These are phyloP conservation scores for Boletellus emodensis DNA, from an alignment of 768 basidiomycete genomes.

Conservation along the genomic window DNA sequence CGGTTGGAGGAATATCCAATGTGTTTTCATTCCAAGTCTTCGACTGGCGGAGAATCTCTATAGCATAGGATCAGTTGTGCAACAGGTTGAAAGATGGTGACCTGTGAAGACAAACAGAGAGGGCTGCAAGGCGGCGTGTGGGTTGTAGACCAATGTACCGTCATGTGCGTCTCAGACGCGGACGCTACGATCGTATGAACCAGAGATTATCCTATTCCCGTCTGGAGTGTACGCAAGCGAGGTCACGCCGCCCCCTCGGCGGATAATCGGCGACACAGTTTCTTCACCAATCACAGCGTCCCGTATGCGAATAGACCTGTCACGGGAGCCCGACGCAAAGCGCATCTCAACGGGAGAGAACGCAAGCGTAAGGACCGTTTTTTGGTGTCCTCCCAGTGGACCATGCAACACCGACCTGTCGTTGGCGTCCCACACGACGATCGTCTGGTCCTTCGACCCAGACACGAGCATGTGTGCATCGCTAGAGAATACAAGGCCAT, in stretches of 20 bases:
- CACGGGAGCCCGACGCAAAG: slow-evolving; percentile 32
- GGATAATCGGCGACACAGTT: slow-evolving; percentile 12
- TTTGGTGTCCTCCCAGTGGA: slow-evolving; percentile 23
- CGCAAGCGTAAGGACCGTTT: slow-evolving; percentile 24
- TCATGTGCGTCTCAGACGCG: slow-evolving; percentile 28
- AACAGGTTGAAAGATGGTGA: background rate
- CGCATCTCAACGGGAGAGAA: slow-evolving; percentile 26
- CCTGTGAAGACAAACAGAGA: slow-evolving; percentile 15
- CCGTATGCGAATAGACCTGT: slow-evolving; percentile 28
- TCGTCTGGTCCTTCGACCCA: slow-evolving; percentile 23
- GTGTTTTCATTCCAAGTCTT: no score
- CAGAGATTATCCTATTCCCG: slow-evolving; percentile 26
- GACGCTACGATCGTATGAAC: slow-evolving; percentile 27
- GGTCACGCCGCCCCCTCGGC: slow-evolving; percentile 19
- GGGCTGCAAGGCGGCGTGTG: slow-evolving; percentile 1
- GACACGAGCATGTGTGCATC: slow-evolving; percentile 26
- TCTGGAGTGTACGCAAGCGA: slow-evolving; percentile 30
- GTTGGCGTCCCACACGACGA: slow-evolving; percentile 24
- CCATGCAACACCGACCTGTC: slow-evolving; percentile 12
- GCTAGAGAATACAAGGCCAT: slow-evolving; percentile 28
- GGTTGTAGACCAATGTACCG: slow-evolving; percentile 15
- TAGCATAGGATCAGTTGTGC: no score
- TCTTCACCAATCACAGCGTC: slow-evolving; percentile 18
- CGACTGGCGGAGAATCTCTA: no score
- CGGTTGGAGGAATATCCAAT: no score